Percentiles rank a stretch among this genome's conserved stretches.
Evolutionary conservation across 1,284 basidiomycete genomes (phyloP).

Genomic region (Waitea zeae): DNA sequence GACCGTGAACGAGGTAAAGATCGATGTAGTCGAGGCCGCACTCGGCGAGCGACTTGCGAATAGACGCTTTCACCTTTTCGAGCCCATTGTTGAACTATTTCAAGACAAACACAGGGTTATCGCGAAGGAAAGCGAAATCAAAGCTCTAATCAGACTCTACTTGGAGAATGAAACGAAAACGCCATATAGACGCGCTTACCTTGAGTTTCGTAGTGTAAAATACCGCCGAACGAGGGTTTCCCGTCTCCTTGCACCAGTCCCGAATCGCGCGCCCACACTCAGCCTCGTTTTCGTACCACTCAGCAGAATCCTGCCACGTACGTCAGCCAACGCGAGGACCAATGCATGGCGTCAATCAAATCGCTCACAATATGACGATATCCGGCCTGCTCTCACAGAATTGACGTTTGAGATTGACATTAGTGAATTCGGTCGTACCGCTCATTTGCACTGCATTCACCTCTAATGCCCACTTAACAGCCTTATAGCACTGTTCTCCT

Average conservation of each 20-base stretch:
- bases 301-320: slow-evolving; percentile 30
- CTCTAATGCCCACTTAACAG: slow-evolving; percentile 46
- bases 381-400: too few species aligned
- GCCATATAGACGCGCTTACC: too few species aligned
- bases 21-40: slow-evolving; percentile 45
- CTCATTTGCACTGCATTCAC: slow-evolving; percentile 12
- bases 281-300: slow-evolving; percentile 56
- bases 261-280: slow-evolving; percentile 42
- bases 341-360: slow-evolving; percentile 9
- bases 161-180: too few species aligned
- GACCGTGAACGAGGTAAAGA: slow-evolving; percentile 55
- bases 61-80: slow-evolving; percentile 26
- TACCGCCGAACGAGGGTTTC: slow-evolving; percentile 33
- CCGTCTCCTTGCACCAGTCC: slow-evolving; percentile 29
- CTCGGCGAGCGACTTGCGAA: slow-evolving; percentile 32
- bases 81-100: slow-evolving; percentile 45
- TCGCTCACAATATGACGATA: slow-evolving; percentile 53
- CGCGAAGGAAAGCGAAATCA: too few species aligned
- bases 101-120: too few species aligned
- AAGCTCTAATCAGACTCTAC: too few species aligned
- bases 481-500: slow-evolving; percentile 34
- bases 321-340: slow-evolving; percentile 4
- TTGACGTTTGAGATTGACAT: too few species aligned
- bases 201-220: slow-evolving; percentile 60
- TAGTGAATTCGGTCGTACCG: slow-evolving; percentile 10